Evolutionary conservation across 495 filamentous ascomycete genomes (phyloP), one percentile per base, ranked within the genome.

Genomic region (Tuber melanosporum): DNA sequence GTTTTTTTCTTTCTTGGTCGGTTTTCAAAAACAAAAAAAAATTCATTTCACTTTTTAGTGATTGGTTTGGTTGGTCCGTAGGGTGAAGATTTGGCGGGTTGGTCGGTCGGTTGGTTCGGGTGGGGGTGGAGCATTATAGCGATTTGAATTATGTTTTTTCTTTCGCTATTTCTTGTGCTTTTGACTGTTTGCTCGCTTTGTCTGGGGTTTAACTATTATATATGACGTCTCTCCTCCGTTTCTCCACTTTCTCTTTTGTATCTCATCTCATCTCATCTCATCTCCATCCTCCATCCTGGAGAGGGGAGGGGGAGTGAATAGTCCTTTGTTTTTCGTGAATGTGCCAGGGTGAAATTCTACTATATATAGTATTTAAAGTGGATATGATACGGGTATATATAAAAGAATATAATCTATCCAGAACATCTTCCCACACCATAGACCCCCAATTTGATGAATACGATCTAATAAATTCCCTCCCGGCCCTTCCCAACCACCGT

Each of bases 401-500:
- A 46, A 46, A 62, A 5, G 2, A 26, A 32, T 66, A 66, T 66
- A 66, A 26, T 66, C n/a, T 62, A 6, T 66, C 52, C 49, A n/a
- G 22, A 5, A n/a, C n/a, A 32, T 26, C n/a, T 15, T 17, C 57
- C 57, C 0, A 32, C 26, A 32, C 10, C 15, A 32, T 66, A 15
- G 26, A 32, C 57, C 57, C 4, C 10, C n/a, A 32, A 66, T 12
- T 47, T 72, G 0, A 32, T 26, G 52, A n/a, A 57, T 26, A 57
- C 36, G 71, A 41, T 19, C 42, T n/a, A 76, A 81, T 75, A 77
- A 73, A 74, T 87, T 87, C 89, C 84, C 90, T 88, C 94, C 94
- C 97, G 0, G 90, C 92, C 93, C 86, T 90, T 92, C 87, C 91
- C 93, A 73, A 97, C 83, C 41, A 93, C 77, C 77, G 94, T 90